These are phyloP conservation scores for Arabidopsis lyrata DNA, from an alignment of 441 rosid species.

Conservation along the genomic window DNA sequence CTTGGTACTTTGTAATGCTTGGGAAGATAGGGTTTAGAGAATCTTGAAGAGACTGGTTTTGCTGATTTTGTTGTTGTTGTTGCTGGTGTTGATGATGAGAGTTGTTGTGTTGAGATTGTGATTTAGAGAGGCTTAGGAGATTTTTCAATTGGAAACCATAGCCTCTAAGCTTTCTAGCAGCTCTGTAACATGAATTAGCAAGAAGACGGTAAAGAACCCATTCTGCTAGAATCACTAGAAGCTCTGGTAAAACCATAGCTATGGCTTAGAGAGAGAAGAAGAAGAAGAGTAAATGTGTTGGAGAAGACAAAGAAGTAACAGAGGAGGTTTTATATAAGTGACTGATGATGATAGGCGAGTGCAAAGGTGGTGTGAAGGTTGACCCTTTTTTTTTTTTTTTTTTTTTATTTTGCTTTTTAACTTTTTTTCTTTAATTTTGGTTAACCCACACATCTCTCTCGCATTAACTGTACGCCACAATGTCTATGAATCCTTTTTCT, in stretches of 20 bases:
- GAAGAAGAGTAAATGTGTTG: slow-evolving; percentile 29
- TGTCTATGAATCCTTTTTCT: background rate
- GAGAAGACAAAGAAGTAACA: slow-evolving; percentile 25
- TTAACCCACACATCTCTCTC: slow-evolving; percentile 55
- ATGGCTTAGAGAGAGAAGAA: slow-evolving; percentile 15
- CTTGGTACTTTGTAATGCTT: slow-evolving; percentile 45
- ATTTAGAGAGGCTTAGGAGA: slow-evolving; percentile 49
- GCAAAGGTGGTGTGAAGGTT: slow-evolving; percentile 43
- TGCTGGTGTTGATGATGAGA: slow-evolving; percentile 34
- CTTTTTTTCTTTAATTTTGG: slow-evolving; percentile 38
- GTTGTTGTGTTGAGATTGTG: slow-evolving; percentile 42
- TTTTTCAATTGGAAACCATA: slow-evolving; percentile 58
- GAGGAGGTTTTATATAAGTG: slow-evolving; percentile 55
- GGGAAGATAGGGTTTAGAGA: slow-evolving; percentile 53
- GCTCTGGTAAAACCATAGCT: slow-evolving; percentile 65
- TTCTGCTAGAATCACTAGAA: slow-evolving; percentile 58
- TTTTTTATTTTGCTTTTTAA: background rate
- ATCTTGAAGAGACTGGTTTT: slow-evolving; percentile 16
- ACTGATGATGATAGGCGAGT: slow-evolving; percentile 42
- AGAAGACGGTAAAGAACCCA: slow-evolving; percentile 75
- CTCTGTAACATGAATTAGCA: slow-evolving; percentile 71
- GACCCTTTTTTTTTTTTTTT: slow-evolving; percentile 39
- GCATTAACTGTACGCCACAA: slow-evolving; percentile 58
- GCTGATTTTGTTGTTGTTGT: background rate
- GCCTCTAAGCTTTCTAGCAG: slow-evolving; percentile 67